Evolutionary conservation across 805 yeast genomes (phyloP).

Genomic region (Wickerhamiella hasegawae): DNA sequence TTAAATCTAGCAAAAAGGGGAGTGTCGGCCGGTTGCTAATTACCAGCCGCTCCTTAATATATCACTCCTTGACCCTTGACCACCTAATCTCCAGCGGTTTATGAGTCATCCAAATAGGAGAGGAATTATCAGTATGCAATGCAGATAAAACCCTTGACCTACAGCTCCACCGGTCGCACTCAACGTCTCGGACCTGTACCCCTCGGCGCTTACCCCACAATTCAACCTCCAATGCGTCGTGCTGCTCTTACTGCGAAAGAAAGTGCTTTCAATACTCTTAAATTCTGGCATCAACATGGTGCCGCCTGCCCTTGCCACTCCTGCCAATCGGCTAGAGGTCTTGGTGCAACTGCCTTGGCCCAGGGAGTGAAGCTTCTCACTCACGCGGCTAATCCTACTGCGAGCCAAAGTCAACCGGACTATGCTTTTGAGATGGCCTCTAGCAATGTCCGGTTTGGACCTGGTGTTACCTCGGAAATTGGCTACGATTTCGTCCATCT

Average conservation of each 20-base stretch:
- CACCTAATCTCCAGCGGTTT: too few species aligned
- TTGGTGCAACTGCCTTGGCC: slow-evolving; percentile 4
- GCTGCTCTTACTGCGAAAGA: slow-evolving; percentile 4
- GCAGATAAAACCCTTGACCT: too few species aligned
- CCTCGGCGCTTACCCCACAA: too few species aligned
- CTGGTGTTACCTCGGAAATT: slow-evolving; percentile 24
- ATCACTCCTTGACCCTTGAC: too few species aligned
- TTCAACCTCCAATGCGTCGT: background rate
- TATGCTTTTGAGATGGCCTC: slow-evolving; percentile 28
- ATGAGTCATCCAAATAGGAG: too few species aligned
- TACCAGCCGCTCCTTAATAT: too few species aligned
- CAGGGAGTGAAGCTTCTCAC: slow-evolving; percentile 3
- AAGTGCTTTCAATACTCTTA: slow-evolving; percentile 4
- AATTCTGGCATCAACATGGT: slow-evolving; percentile 16
- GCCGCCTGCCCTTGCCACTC: slow-evolving; percentile 23
- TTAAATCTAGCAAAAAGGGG: too few species aligned
- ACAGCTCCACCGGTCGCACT: too few species aligned
- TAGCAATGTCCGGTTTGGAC: slow-evolving; percentile 25
- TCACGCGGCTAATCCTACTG: slow-evolving; percentile 2
- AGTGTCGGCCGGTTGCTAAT: too few species aligned
- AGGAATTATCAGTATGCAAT: too few species aligned
- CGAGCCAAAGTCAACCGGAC: slow-evolving; percentile 14
- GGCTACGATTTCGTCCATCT: slow-evolving; percentile 24
- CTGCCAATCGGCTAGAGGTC: slow-evolving; percentile 13
- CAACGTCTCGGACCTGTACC: too few species aligned